Evolutionary conservation across 2,329 filamentous ascomycete species (phyloP).

Genomic region (Fusarium humuli): DNA sequence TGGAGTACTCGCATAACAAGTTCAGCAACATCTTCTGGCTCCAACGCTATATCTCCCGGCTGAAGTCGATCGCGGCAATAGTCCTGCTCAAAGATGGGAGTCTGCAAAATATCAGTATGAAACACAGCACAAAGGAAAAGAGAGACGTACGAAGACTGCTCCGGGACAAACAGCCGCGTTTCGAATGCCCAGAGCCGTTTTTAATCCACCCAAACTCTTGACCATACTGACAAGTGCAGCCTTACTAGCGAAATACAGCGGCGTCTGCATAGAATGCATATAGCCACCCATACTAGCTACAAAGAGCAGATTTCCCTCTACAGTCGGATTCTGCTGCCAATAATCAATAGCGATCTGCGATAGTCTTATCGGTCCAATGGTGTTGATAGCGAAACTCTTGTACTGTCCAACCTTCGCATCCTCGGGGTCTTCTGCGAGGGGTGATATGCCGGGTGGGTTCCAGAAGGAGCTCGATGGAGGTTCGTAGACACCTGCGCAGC

Average conservation of each 20-base stretch:
- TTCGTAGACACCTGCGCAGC: conserved; percentile 67
- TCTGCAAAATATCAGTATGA: not conserved
- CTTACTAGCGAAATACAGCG: conserved; percentile 36
- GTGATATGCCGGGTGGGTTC: conserved; percentile 42
- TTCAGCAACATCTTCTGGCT: conserved; percentile 9
- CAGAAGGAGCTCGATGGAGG: conserved; percentile 46
- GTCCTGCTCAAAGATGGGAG: conserved; percentile 20
- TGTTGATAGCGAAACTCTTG: conserved; percentile 45
- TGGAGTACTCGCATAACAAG: conserved; percentile 7
- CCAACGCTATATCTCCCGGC: conserved; percentile 5
- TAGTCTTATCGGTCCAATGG: conserved; percentile 43
- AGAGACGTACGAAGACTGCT: conserved; percentile 15
- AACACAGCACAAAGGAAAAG: fast-evolving
- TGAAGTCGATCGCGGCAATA: conserved; percentile 23
- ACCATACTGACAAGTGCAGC: conserved; percentile 29
- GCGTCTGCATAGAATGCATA: conserved; percentile 46
- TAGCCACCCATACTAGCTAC: conserved; percentile 48
- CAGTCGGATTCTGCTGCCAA: conserved; percentile 43
- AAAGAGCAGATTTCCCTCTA: conserved; percentile 42
- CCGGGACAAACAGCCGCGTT: conserved; percentile 29
- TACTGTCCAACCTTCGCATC: conserved; percentile 41
- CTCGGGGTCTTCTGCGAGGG: conserved; percentile 31
- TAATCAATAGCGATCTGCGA: conserved; percentile 47
- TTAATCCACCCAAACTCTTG: conserved; percentile 14
- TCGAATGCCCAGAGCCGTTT: conserved; percentile 7